phyloP scores from a whole-genome alignment of 1,284 basidiomycete species.

The Coriolopsis trogii region DNA sequence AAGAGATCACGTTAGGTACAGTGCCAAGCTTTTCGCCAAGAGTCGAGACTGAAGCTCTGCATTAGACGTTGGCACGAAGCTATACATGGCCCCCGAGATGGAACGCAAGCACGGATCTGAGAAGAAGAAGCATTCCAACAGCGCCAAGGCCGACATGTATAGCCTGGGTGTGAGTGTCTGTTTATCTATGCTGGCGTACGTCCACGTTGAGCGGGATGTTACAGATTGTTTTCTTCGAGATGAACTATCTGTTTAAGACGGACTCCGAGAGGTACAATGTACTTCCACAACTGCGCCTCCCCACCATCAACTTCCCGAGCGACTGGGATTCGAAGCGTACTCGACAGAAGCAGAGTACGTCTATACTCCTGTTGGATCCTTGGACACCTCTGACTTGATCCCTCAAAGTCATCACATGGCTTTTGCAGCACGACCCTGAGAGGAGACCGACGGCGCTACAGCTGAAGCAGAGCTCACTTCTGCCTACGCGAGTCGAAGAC shows the following conservation, averaged over 20 bases:
- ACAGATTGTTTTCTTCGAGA: slow-evolving; percentile 96
- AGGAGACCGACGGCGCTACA: slow-evolving; percentile 83
- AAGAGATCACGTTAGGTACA: slow-evolving; percentile 76
- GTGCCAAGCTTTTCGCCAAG: neutral
- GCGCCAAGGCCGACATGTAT: slow-evolving; percentile 93
- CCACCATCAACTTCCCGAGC: slow-evolving; percentile 73
- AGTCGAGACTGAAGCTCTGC: slow-evolving; percentile 15
- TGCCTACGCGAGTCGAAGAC: slow-evolving; percentile 79
- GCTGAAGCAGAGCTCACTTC: slow-evolving; percentile 77
- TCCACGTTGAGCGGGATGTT: neutral
- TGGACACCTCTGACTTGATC: slow-evolving; percentile 3
- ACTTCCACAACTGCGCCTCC: slow-evolving; percentile 76
- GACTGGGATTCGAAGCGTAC: slow-evolving; percentile 72
- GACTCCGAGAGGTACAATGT: slow-evolving; percentile 86
- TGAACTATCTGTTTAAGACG: slow-evolving; percentile 91
- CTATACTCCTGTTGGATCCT: too few relatives aligned
- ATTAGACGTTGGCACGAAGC: slow-evolving; percentile 91
- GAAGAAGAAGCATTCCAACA: slow-evolving; percentile 62
- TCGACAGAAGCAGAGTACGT: slow-evolving; percentile 69
- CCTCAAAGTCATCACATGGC: slow-evolving; percentile 70
- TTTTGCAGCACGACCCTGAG: slow-evolving; percentile 86
- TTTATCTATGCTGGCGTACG: neutral
- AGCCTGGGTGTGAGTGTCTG: slow-evolving; percentile 82
- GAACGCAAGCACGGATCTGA: slow-evolving; percentile 30
- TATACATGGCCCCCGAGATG: slow-evolving; percentile 94